Evolutionary conservation across 1,284 basidiomycete species (phyloP).

Genomic region (Schizophyllum amplum): DNA sequence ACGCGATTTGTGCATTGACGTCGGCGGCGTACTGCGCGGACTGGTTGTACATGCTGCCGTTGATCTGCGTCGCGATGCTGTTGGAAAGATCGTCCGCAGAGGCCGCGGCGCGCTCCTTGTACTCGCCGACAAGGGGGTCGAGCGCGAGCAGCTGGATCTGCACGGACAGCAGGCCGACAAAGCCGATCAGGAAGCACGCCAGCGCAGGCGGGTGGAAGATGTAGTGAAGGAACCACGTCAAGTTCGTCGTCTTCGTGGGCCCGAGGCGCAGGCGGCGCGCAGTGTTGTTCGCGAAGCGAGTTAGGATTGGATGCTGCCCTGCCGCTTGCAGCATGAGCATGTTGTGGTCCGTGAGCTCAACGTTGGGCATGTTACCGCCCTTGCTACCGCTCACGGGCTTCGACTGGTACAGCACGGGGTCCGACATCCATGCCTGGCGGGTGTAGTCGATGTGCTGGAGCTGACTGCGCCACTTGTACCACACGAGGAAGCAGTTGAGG

Average conservation of each 20-base stretch:
- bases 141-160: conserved; percentile 79
- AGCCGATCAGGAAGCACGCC: conserved; percentile 82
- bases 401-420: conserved; percentile 49
- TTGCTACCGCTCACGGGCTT: conserved; percentile 21
- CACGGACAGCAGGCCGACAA: conserved; percentile 86
- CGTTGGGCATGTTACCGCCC: conserved; percentile 36
- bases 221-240: conserved; percentile 83
- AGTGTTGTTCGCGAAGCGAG: conserved; percentile 50
- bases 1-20: conserved; percentile 66
- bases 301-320: conserved; percentile 62
- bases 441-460: conserved; percentile 57
- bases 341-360: conserved; percentile 66
- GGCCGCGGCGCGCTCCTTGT: conserved; percentile 47
- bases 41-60: conserved; percentile 73
- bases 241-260: conserved; percentile 52
- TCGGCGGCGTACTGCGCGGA: conserved; percentile 68
- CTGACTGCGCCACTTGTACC: conserved; percentile 75
- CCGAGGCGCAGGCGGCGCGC: conserved; percentile 42
- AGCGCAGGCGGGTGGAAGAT: conserved; percentile 86
- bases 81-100: conserved; percentile 61
- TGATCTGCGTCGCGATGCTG: conserved; percentile 70
- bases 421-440: conserved; percentile 65
- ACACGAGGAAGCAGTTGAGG: conserved; percentile 61
- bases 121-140: conserved; percentile 59
- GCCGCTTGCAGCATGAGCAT: conserved; percentile 64